Evolutionary conservation across 768 basidiomycete species (phyloP), one percentile per base, ranked within the genome.

Genomic region (Cystofilobasidium bisporidii): DNA sequence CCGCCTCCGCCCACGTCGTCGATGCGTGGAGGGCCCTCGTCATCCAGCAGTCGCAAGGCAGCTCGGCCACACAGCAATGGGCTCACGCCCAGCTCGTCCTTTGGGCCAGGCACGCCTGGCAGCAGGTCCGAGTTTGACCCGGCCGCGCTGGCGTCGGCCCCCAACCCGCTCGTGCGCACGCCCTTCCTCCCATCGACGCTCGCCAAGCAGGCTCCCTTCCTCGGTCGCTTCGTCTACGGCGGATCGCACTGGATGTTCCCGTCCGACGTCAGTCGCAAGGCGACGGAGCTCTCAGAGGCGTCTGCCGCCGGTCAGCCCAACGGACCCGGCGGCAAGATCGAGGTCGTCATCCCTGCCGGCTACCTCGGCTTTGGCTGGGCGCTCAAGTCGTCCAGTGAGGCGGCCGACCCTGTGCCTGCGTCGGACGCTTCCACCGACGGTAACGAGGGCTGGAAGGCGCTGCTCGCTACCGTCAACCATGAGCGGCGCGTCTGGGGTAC

Each of bases 401-500:
- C 6, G 15, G 24, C 55, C 26, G 18, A 33, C 24, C 6, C 36
- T 36, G 36, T 12, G 6, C 5, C 36, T 36, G 36, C 36, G 6
- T 36, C 36, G 5, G n/a, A n/a, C n/a, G 36, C 36, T 6, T 36
- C 36, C 36, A 36, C 36, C 38, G 28, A n/a, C 32, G 63, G 65
- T 10, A 47, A 28, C 26, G 61, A 45, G 0, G 61, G 62, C 26
- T 69, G 68, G 68, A 64, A 69, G 40, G 2, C 28, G 11, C 30
- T 69, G 33, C 26, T 69, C 17, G 36, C 22, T 22, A 36, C 24
- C 14, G 24, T 69, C 47, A 61, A 41, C 2, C 67, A 69, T 17
- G 71, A 73, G 45, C 71, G 77, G 30, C 71, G 74, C 20, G 71
- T 78, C 12, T 80, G 79, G 79, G 80, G 80, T 8, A 79, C 78